Percentiles rank a stretch among this genome's conserved stretches.
Evolutionary conservation across 2,329 filamentous ascomycete species (phyloP).

Genomic region (Colletotrichum melonis): DNA sequence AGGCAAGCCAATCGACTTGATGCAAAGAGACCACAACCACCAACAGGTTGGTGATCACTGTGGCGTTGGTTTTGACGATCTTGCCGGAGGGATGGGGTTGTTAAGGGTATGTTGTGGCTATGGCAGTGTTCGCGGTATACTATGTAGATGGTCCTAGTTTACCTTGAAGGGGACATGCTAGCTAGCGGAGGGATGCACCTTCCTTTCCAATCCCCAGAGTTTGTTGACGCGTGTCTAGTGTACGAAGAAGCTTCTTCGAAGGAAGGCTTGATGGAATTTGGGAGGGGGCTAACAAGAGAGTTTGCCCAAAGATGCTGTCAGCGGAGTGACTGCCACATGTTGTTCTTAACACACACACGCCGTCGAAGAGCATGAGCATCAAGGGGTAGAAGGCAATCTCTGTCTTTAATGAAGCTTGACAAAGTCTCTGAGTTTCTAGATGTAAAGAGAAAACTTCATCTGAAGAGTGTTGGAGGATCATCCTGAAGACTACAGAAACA

Average conservation of each 20-base stretch:
- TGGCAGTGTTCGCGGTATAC: neutral
- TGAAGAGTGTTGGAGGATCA: neutral
- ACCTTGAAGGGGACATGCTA: neutral
- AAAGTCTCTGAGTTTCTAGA: neutral
- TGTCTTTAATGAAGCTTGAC: neutral
- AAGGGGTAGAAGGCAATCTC: neutral
- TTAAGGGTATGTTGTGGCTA: neutral
- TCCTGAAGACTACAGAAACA: neutral
- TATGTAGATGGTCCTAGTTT: neutral
- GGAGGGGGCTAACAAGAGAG: neutral
- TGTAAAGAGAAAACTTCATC: neutral
- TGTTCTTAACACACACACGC: no score
- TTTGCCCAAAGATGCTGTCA: neutral
- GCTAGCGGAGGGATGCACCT: neutral
- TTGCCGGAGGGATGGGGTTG: neutral
- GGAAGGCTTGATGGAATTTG: neutral
- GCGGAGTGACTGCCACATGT: neutral
- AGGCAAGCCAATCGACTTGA: neutral
- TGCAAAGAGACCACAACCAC: neutral
- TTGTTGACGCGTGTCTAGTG: neutral
- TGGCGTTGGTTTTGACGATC: neutral
- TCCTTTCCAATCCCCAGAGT: neutral
- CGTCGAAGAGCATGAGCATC: no score
- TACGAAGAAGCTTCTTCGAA: neutral
- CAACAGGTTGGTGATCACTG: neutral